These are phyloP conservation scores for Biscutella laevigata DNA, from an alignment of 441 rosid genomes.

Conservation along the genomic window DNA sequence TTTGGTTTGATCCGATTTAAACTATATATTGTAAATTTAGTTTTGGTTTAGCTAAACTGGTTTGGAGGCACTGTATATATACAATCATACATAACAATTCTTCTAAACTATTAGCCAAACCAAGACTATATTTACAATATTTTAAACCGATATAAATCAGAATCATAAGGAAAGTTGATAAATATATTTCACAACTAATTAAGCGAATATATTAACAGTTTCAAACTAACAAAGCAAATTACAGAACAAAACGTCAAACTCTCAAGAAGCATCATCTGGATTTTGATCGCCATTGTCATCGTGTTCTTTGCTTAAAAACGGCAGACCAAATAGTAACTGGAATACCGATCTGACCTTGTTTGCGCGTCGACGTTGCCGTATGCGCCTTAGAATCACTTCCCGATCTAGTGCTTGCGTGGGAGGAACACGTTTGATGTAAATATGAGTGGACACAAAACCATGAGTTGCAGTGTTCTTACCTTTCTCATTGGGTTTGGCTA, in stretches of 20 bases:
- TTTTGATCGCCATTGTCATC: not conserved
- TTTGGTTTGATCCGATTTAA: too few species aligned
- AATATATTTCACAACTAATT: too few species aligned
- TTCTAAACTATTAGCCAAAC: too few species aligned
- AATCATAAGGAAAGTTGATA: too few species aligned
- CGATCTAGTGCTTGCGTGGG: conserved; percentile 19
- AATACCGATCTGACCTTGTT: conserved; percentile 16
- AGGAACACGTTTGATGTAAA: conserved; percentile 12
- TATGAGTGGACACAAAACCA: conserved; percentile 16
- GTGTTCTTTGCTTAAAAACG: not conserved
- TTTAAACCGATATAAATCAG: too few species aligned
- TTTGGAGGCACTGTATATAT: too few species aligned
- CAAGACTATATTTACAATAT: too few species aligned
- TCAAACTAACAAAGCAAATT: not conserved
- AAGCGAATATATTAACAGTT: not conserved
- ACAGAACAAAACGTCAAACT: not conserved
- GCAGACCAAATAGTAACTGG: conserved; percentile 11
- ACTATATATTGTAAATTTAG: too few species aligned
- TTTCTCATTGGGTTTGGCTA: conserved; percentile 17
- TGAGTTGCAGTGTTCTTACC: not conserved
- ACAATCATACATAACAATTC: too few species aligned
- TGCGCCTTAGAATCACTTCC: conserved; percentile 13
- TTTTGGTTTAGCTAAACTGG: too few species aligned
- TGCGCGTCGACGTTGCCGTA: conserved; percentile 20
- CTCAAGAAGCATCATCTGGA: conserved; percentile 2